Conservation (phyloP, 1,284 basidiomycete genomes). For the Pseudozyma sp. region DNA sequence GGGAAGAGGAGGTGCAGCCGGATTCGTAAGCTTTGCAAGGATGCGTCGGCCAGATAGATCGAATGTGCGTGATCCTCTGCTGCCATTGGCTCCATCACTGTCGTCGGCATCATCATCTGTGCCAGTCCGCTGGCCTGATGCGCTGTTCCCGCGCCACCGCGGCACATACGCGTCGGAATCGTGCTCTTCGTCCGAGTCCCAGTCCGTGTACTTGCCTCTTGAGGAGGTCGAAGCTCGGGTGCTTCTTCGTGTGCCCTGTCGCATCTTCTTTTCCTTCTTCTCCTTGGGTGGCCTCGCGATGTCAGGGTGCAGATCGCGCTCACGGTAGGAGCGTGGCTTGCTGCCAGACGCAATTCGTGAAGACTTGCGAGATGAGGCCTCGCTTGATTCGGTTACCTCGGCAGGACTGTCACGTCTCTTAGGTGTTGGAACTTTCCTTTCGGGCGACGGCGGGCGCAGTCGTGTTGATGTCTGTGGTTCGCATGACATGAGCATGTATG, state of each 20-base stretch:
- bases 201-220: conserved; percentile 39
- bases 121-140: conserved; percentile 3
- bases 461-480: conserved; percentile 23
- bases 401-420: conserved; percentile 23
- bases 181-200: conserved; percentile 46
- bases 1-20: conserved; percentile 30
- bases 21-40: conserved; percentile 51
- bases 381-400: conserved; percentile 9
- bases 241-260: conserved; percentile 43
- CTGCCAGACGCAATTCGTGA: conserved; percentile 39
- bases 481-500: background rate
- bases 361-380: conserved; percentile 40
- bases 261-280: conserved; percentile 31
- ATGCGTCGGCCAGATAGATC: conserved; percentile 35
- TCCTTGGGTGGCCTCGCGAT: conserved; percentile 20
- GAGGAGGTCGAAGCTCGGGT: conserved; percentile 33
- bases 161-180: conserved; percentile 45
- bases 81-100: conserved; percentile 25
- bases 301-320: conserved; percentile 26
- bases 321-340: conserved; percentile 37
- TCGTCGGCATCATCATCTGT: conserved; percentile 18
- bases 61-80: conserved; percentile 37
- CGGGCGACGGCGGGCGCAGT: conserved; percentile 36
- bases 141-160: conserved; percentile 33
- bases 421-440: conserved; percentile 17